Evolutionary conservation across 2,329 filamentous ascomycete genomes (phyloP).

Genomic region (Trichoderma pleuroti): DNA sequence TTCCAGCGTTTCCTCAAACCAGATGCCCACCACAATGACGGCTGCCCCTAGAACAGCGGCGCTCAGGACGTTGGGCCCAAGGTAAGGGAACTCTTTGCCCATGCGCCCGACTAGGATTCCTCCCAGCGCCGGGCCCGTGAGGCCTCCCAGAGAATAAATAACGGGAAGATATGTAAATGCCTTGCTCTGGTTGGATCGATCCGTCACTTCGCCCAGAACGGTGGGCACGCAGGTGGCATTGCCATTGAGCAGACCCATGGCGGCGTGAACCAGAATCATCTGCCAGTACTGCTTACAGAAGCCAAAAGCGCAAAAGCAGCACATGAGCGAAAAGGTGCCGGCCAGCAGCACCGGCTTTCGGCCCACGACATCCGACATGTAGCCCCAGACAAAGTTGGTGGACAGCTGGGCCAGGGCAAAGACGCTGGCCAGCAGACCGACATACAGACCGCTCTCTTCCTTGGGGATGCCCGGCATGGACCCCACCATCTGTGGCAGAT

Average conservation of each 20-base stretch:
- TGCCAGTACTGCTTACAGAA: conserved; percentile 82
- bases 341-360: conserved; percentile 71
- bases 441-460: conserved; percentile 75
- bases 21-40: conserved; percentile 69
- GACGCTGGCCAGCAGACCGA: conserved; percentile 82
- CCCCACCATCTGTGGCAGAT: conserved; percentile 87
- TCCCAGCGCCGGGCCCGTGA: conserved; percentile 88
- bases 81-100: conserved; percentile 68
- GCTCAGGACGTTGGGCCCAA: conserved; percentile 77
- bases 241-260: conserved; percentile 92
- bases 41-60: conserved; percentile 69
- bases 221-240: conserved; percentile 94
- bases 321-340: conserved; percentile 77
- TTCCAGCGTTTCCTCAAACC: conserved; percentile 74
- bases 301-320: conserved; percentile 81
- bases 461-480: conserved; percentile 76
- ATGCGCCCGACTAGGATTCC: conserved; percentile 71
- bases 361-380: conserved; percentile 62
- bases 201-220: conserved; percentile 90
- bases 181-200: conserved; percentile 87
- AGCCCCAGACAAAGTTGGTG: conserved; percentile 69
- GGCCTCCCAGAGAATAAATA: conserved; percentile 91
- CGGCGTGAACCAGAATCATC: conserved; percentile 75
- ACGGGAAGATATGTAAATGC: conserved; percentile 94
- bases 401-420: conserved; percentile 91